phyloP scores from a whole-genome alignment of 257 asterid genomes.

The Penstemon barbatus region DNA sequence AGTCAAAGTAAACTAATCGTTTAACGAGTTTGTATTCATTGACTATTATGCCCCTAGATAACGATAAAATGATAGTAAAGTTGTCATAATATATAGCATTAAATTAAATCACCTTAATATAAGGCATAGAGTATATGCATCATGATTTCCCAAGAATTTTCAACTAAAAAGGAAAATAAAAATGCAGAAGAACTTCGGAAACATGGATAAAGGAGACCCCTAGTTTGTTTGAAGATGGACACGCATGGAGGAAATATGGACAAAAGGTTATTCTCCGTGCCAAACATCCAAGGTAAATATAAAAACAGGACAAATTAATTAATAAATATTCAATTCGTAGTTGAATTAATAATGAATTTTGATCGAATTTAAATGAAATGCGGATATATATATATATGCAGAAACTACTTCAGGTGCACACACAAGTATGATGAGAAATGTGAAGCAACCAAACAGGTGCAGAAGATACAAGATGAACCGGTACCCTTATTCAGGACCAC shows the following conservation, averaged over 20 bases:
- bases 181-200: conserved; percentile 52
- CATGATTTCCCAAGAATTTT: background rate
- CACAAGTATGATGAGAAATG: conserved; percentile 67
- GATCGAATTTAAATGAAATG: background rate
- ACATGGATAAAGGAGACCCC: conserved; percentile 37
- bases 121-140: too few relatives aligned
- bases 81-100: too few relatives aligned
- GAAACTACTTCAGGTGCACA: conserved; percentile 75
- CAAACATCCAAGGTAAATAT: conserved; percentile 54
- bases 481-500: conserved; percentile 44
- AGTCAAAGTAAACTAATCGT: background rate
- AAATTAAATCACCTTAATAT: too few relatives aligned
- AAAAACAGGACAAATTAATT: too few relatives aligned
- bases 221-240: conserved; percentile 47
- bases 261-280: conserved; percentile 57
- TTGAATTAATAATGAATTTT: background rate
- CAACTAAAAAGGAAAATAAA: background rate
- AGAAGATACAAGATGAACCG: conserved; percentile 51
- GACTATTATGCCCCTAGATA: conserved; percentile 4
- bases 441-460: conserved; percentile 68
- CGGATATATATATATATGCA: conserved; percentile 25
- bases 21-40: background rate
- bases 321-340: too few relatives aligned
- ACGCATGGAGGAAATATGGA: conserved; percentile 87
- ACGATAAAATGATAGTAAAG: too few relatives aligned